Evolutionary conservation across 495 filamentous ascomycete genomes (phyloP).

Genomic region (Penicillium angulare): DNA sequence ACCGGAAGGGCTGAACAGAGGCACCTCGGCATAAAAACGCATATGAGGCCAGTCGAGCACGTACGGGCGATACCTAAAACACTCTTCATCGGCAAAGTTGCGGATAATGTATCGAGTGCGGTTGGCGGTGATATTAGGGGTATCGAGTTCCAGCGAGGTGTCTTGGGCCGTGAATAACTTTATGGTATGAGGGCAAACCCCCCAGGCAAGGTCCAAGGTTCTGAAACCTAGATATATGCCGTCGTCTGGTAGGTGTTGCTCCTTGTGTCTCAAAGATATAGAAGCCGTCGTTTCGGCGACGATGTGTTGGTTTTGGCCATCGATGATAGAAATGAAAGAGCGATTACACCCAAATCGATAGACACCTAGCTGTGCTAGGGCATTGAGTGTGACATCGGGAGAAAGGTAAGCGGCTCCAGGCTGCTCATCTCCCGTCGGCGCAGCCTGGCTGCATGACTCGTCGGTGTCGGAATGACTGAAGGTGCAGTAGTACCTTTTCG

Average conservation of each 20-base stretch:
- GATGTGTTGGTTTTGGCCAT: conserved; percentile 55
- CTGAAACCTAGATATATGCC: conserved; percentile 43
- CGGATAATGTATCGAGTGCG: conserved; percentile 46
- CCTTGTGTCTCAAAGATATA: conserved; percentile 41
- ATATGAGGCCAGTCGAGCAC: conserved; percentile 42
- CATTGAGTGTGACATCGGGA: conserved; percentile 58
- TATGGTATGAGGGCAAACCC: conserved; percentile 50
- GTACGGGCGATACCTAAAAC: conserved; percentile 44
- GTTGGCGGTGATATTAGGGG: conserved; percentile 23
- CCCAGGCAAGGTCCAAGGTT: conserved; percentile 40
- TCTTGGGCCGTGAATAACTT: conserved; percentile 30
- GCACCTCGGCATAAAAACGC: conserved; percentile 65
- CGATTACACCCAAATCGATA: conserved; percentile 53
- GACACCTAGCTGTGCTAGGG: conserved; percentile 61
- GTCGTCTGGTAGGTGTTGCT: conserved; percentile 34
- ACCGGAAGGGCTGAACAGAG: conserved; percentile 57
- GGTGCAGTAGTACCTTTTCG: conserved; percentile 34
- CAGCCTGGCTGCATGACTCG: too few relatives aligned
- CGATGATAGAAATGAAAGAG: conserved; percentile 59
- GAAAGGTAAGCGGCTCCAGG: conserved; percentile 24
- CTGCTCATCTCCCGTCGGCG: conserved; percentile 15
- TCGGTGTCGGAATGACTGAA: conserved; percentile 10
- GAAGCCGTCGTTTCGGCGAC: conserved; percentile 61
- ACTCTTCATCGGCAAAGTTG: conserved; percentile 49
- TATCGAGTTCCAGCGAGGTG: conserved; percentile 19